These are phyloP conservation scores for Exophiala xenobiotica DNA, from an alignment of 2,329 filamentous ascomycete species.

Conservation along the genomic window DNA sequence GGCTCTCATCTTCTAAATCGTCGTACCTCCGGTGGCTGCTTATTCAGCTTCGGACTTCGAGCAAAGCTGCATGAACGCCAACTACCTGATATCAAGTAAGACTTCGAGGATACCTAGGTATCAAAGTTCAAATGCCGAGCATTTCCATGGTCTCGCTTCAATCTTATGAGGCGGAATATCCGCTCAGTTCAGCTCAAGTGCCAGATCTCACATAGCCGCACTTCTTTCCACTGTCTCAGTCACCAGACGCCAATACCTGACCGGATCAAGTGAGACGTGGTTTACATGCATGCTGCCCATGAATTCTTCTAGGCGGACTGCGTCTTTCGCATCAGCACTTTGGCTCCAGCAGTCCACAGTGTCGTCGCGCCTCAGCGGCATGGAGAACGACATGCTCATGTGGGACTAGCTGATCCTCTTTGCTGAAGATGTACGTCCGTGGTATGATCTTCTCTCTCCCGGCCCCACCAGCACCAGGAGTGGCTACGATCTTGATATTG, in stretches of 20 bases:
- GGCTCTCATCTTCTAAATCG: too few species aligned
- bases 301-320: constrained; percentile 48
- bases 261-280: constrained; percentile 47
- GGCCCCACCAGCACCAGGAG: too few species aligned
- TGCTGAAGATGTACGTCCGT: constrained; percentile 55
- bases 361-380: constrained; percentile 41
- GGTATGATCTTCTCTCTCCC: constrained; percentile 32
- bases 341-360: neutral
- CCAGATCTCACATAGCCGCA: neutral
- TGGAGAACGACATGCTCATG: constrained; percentile 51
- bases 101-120: too few species aligned
- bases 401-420: constrained; percentile 49
- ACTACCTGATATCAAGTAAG: too few species aligned
- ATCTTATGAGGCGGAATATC: too few species aligned
- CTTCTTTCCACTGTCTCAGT: constrained; percentile 45
- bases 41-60: too few species aligned
- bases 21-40: too few species aligned
- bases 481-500: neutral
- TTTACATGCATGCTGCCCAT: constrained; percentile 52
- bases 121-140: too few species aligned
- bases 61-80: too few species aligned
- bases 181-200: neutral
- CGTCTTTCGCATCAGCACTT: neutral
- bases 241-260: constrained; percentile 53
- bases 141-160: too few species aligned